A percentile compares a stretch with the other conserved stretches of the same genome.
Conservation (phyloP, 1,139 yeast species). For the Zhuliangozyma blackwelliae region DNA sequence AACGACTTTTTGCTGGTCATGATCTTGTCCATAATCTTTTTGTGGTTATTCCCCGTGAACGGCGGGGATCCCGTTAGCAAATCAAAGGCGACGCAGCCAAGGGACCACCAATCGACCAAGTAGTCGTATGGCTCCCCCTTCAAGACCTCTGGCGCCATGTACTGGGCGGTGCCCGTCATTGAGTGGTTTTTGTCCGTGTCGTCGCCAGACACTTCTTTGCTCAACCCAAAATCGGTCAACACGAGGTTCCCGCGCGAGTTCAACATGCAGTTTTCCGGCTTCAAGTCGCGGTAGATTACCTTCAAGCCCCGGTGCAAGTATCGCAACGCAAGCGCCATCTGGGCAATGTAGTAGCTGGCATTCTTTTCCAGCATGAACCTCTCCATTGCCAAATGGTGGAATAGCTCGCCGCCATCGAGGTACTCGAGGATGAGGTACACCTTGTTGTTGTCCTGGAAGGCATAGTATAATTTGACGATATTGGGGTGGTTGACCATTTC, state of each 20-base stretch:
- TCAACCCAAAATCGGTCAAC: constrained; percentile 87
- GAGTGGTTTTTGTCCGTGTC: constrained; percentile 53
- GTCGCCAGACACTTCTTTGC: constrained; percentile 60
- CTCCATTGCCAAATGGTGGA: constrained; percentile 65
- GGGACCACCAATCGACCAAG: constrained; percentile 95
- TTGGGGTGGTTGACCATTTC: constrained; percentile 67
- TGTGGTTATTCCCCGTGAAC: constrained; percentile 83
- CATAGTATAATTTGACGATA: constrained; percentile 83
- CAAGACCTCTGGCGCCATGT: constrained; percentile 94
- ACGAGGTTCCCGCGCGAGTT: constrained; percentile 78
- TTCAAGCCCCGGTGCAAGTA: constrained; percentile 73
- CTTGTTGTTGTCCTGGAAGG: constrained; percentile 81
- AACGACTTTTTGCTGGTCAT: constrained; percentile 59
- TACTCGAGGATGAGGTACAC: constrained; percentile 79
- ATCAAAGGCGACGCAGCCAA: constrained; percentile 87
- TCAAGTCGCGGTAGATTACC: constrained; percentile 85
- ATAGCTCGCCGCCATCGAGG: constrained; percentile 90
- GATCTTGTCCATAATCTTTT: constrained; percentile 77
- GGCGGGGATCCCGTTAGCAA: constrained; percentile 92
- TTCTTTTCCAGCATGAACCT: constrained; percentile 61
- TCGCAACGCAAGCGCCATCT: constrained; percentile 74
- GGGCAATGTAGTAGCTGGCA: constrained; percentile 82
- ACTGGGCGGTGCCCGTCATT: constrained; percentile 90
- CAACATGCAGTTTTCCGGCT: constrained; percentile 89
- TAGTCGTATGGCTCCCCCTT: constrained; percentile 82